A percentile compares a stretch with the other conserved stretches of the same genome.
These are phyloP conservation scores for Emmonsiellopsis sp. DNA, from an alignment of 2,329 filamentous ascomycete species.

Conservation along the genomic window DNA sequence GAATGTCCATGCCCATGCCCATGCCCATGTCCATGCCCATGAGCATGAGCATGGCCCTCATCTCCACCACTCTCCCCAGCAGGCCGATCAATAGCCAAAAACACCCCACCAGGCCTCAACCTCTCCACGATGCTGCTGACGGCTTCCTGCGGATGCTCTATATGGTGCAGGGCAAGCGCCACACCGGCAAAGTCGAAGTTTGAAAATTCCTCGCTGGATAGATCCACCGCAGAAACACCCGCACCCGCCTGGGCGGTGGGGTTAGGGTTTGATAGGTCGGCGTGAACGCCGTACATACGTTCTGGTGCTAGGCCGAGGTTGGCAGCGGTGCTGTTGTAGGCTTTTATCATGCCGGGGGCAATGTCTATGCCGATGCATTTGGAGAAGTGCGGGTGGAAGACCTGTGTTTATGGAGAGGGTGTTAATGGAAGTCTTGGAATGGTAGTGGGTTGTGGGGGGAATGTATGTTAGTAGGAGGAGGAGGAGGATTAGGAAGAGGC, in stretches of 20 bases:
- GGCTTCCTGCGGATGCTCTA: constrained; percentile 6
- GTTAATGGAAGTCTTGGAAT: neutral
- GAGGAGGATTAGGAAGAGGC: neutral
- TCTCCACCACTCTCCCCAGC: neutral
- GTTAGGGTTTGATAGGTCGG: constrained; percentile 2
- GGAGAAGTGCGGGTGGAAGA: constrained; percentile 8
- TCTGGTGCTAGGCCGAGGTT: constrained; percentile 2
- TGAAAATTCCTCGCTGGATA: constrained; percentile 6
- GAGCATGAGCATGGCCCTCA: neutral
- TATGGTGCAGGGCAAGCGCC: constrained; percentile 10
- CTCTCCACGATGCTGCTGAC: constrained; percentile 7
- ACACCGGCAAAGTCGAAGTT: constrained; percentile 11
- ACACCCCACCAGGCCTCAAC: constrained; percentile 7
- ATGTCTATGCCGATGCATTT: constrained; percentile 13
- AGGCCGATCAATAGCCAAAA: constrained; percentile 11
- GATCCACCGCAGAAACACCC: neutral
- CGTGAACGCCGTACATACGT: constrained; percentile 9
- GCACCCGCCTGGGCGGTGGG: neutral
- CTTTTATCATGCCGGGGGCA: constrained; percentile 10
- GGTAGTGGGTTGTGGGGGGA: too few species aligned
- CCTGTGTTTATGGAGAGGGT: constrained; percentile 1
- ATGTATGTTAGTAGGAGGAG: neutral
- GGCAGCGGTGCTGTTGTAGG: constrained; percentile 8
- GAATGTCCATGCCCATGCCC: neutral
- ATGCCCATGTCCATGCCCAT: neutral